Evolutionary conservation across 2,329 filamentous ascomycete genomes (phyloP).

Genomic region (Anisogramma anomala): DNA sequence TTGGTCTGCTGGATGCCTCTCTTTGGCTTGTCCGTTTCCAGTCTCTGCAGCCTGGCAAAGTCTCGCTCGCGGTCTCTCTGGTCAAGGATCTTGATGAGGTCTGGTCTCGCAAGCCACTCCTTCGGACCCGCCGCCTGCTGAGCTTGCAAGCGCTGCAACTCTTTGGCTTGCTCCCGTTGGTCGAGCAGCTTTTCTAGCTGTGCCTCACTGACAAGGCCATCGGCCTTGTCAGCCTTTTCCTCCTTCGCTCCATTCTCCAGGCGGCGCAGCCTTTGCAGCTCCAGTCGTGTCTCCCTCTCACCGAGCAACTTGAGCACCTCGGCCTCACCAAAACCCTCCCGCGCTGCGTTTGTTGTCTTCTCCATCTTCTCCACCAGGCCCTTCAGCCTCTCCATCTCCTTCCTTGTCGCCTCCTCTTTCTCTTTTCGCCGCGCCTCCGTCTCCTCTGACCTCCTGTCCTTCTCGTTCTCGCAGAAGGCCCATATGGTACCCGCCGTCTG

Average conservation of each 20-base stretch:
- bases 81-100: neutral
- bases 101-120: neutral
- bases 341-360: neutral
- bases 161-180: neutral
- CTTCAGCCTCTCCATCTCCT: slow-evolving; percentile 2
- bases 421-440: neutral
- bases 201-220: neutral
- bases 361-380: neutral
- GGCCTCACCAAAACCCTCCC: neutral
- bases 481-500: neutral
- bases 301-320: slow-evolving; percentile 1
- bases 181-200: neutral
- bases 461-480: neutral
- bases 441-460: neutral
- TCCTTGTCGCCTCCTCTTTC: neutral
- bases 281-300: neutral
- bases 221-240: neutral
- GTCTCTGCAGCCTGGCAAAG: neutral
- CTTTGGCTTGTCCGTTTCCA: neutral
- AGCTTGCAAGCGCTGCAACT: neutral
- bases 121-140: neutral
- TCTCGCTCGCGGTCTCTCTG: neutral
- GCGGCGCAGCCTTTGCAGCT: neutral
- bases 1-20: neutral
- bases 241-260: neutral